Evolutionary conservation across 2,329 filamentous ascomycete genomes (phyloP).

Genomic region (Beauveria caledonica): DNA sequence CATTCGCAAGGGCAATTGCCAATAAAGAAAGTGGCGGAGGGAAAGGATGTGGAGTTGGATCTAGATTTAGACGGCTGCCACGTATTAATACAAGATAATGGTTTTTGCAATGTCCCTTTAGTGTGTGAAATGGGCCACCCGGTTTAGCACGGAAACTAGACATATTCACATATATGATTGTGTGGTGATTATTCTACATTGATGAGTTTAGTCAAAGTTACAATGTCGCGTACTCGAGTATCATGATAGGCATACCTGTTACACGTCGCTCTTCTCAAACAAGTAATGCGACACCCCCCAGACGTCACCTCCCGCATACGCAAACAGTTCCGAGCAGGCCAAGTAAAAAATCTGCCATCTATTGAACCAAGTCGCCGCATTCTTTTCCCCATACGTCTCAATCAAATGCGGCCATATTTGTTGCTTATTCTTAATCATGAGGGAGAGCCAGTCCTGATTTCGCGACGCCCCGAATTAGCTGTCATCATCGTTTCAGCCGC

Average conservation of each 20-base stretch:
- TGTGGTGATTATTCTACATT: no score
- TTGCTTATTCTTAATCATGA: constrained; percentile 50
- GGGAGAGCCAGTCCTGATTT: constrained; percentile 50
- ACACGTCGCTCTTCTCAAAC: constrained; percentile 45
- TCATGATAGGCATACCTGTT: neutral
- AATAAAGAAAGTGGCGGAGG: neutral
- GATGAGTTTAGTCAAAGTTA: no score
- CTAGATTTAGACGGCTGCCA: neutral
- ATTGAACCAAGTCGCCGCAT: constrained; percentile 56
- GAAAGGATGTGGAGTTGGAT: neutral
- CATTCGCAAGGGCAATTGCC: constrained; percentile 10
- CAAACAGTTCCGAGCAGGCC: constrained; percentile 63
- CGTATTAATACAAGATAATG: neutral
- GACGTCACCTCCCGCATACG: constrained; percentile 54
- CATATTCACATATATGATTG: no score
- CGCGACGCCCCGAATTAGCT: neutral
- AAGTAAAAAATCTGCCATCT: constrained; percentile 67
- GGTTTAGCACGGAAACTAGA: no score
- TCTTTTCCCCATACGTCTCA: constrained; percentile 56
- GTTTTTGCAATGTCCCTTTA: no score
- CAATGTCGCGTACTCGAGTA: neutral
- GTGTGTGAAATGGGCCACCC: no score
- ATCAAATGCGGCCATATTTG: constrained; percentile 55
- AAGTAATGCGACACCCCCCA: constrained; percentile 62
- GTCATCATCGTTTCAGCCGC: neutral